Percentiles rank a stretch among this genome's conserved stretches.
phyloP scores from a whole-genome alignment of 495 filamentous ascomycete species.

The Hamigera avellanea region DNA sequence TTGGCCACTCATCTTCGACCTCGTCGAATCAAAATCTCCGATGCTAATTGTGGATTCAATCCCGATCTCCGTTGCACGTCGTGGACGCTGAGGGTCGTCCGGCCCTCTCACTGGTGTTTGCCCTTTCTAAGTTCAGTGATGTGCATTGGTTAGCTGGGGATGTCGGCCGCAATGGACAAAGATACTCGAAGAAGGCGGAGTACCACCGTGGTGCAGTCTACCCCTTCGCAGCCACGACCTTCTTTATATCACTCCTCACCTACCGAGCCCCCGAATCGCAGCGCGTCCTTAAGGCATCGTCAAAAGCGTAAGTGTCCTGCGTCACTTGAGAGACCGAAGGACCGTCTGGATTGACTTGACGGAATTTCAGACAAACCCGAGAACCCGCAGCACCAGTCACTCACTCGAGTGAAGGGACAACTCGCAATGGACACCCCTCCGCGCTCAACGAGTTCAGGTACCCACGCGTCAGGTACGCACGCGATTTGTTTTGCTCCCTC shows the following conservation, averaged over 20 bases:
- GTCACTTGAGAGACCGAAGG: slow-evolving; percentile 3
- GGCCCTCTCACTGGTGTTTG: slow-evolving; percentile 14
- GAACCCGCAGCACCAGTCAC: slow-evolving; percentile 21
- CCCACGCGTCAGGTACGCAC: slow-evolving; percentile 1
- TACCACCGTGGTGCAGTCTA: slow-evolving; percentile 15
- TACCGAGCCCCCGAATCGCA: slow-evolving; percentile 8
- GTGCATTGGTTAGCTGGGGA: slow-evolving; percentile 6
- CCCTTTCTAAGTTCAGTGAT: slow-evolving; percentile 22
- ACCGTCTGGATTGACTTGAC: slow-evolving; percentile 1
- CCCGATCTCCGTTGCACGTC: not conserved
- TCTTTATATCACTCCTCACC: slow-evolving; percentile 18
- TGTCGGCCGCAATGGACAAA: slow-evolving; percentile 18
- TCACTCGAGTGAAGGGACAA: slow-evolving; percentile 26
- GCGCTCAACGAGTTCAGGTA: slow-evolving; percentile 9
- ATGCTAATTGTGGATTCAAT: slow-evolving; percentile 8
- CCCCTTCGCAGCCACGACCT: slow-evolving; percentile 13
- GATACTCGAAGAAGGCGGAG: slow-evolving; percentile 18
- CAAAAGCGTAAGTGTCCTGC: slow-evolving; percentile 15
- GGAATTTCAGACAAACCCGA: slow-evolving; percentile 11
- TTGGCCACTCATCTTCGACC: not conserved
- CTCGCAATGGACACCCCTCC: slow-evolving; percentile 28
- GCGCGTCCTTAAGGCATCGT: slow-evolving; percentile 10
- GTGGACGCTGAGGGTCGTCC: slow-evolving; percentile 6
- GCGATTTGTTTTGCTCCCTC: not conserved
- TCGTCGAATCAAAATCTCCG: slow-evolving; percentile 8